Percentiles rank a stretch among this genome's conserved stretches.
Evolutionary conservation across 768 basidiomycete genomes (phyloP).

Genomic region (Pulveroboletus ravenelii): DNA sequence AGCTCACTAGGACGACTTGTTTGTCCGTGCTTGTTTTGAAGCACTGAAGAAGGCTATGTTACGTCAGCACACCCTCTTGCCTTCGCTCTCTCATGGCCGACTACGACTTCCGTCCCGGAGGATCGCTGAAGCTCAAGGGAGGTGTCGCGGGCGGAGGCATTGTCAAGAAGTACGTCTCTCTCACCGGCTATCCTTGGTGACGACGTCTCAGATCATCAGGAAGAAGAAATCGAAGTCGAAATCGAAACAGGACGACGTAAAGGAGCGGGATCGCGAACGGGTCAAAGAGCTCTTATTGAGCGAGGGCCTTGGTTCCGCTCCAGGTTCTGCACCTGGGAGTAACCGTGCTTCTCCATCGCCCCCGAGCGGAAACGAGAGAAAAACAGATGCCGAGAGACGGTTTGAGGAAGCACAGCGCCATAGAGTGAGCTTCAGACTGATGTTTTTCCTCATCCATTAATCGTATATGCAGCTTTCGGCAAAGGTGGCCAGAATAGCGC

Average conservation of each 20-base stretch:
- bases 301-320: constrained; percentile 39
- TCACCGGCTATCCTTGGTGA: not conserved
- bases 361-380: constrained; percentile 46
- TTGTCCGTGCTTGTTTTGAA: constrained; percentile 22
- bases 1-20: constrained; percentile 11
- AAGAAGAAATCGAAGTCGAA: constrained; percentile 84
- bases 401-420: constrained; percentile 85
- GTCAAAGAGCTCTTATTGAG: constrained; percentile 50
- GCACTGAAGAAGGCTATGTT: constrained; percentile 15
- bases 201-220: constrained; percentile 36
- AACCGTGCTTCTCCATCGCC: constrained; percentile 57
- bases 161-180: constrained; percentile 67
- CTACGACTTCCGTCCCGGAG: constrained; percentile 81
- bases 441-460: constrained; percentile 6
- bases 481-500: constrained; percentile 70
- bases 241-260: constrained; percentile 46
- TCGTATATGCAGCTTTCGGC: constrained; percentile 54
- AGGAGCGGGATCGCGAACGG: constrained; percentile 37
- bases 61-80: constrained; percentile 27
- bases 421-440: constrained; percentile 47
- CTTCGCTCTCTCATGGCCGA: constrained; percentile 55
- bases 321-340: constrained; percentile 50
- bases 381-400: constrained; percentile 83
- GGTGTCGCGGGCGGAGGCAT: constrained; percentile 72
- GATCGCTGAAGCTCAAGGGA: constrained; percentile 89